Base-by-base conservation (phyloP, 768 basidiomycete species). In the Xerocomus brunneocitrinus region DNA sequence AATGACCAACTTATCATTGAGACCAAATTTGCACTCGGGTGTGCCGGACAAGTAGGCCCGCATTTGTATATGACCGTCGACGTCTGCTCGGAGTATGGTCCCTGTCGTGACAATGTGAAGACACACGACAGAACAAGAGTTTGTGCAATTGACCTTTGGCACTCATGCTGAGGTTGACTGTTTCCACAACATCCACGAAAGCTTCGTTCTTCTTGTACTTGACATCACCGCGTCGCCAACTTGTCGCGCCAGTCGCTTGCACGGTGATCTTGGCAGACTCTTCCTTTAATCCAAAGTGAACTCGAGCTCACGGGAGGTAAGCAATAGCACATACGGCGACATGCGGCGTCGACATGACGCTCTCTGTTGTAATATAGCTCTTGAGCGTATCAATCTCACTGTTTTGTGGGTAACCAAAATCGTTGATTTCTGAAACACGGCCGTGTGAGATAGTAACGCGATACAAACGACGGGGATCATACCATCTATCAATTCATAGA, bases 171-270 rank as follows among this genome's bases (percentile, higher is more conserved):
- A 98, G 69, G 65, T 99, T 98, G 56, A 99, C 91, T 2, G 81
- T 91, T 74, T 99, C 97, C 41, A 99, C 90, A 8, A 99, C 97
- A 66, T 99, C 97, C n/a, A 99, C 95, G 61, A 98, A 99, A 0
- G 97, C 97, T 66, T 99, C 97, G 60, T 99, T 99, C 80, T 98
- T 99, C 77, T 97, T 89, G 72, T 99, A 98, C 70, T 95, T 95
- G 64, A 98, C 95, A 65, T 98, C 97, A 14, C 83, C 87, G 53
- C 95, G 78, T 39, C 97, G 76, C 97, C 97, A 99, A 68, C 88
- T 95, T 31, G 90, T 98, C 28, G 91, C 87, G 1, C 97, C 97
- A 0, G 97, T 99, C 8, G 97, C 95, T 75, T 99, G 97, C 9
- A 83, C 85, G 0, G 97, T 98, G 57, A 99, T 98, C 70, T 94